Conservation (phyloP, 345 rosid species). For the Eucalyptus grandis region DNA sequence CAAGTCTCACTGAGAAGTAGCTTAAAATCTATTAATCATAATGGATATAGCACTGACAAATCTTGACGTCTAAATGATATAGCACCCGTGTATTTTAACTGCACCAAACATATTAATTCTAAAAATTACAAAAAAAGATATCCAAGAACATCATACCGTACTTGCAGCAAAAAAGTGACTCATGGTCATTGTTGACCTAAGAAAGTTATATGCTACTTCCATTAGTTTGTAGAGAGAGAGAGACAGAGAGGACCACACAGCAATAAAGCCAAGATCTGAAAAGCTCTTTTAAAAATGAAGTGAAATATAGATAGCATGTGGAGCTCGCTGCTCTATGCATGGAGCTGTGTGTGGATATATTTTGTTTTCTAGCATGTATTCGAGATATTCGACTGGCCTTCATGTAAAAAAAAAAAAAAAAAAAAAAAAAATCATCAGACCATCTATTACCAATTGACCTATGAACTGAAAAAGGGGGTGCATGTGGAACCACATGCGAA, state of each 20-base stretch:
- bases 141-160: background rate
- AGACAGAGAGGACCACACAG: background rate
- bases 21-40: background rate
- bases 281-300: background rate
- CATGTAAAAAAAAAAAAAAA: background rate
- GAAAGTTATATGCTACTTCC: background rate
- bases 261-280: background rate
- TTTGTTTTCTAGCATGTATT: background rate
- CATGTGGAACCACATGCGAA: background rate
- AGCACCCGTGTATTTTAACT: background rate
- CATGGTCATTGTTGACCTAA: background rate
- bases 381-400: background rate
- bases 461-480: background rate
- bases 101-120: background rate
- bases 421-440: background rate
- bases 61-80: background rate
- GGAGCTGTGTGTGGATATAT: conserved; percentile 1
- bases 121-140: background rate
- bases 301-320: conserved; percentile 1
- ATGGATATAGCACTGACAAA: background rate
- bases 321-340: conserved; percentile 12
- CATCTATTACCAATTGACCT: background rate
- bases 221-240: background rate
- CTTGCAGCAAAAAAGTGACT: background rate
- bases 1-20: background rate